phyloP scores from a whole-genome alignment of 2,329 filamentous ascomycete species.

The Grosmannia serpens region DNA sequence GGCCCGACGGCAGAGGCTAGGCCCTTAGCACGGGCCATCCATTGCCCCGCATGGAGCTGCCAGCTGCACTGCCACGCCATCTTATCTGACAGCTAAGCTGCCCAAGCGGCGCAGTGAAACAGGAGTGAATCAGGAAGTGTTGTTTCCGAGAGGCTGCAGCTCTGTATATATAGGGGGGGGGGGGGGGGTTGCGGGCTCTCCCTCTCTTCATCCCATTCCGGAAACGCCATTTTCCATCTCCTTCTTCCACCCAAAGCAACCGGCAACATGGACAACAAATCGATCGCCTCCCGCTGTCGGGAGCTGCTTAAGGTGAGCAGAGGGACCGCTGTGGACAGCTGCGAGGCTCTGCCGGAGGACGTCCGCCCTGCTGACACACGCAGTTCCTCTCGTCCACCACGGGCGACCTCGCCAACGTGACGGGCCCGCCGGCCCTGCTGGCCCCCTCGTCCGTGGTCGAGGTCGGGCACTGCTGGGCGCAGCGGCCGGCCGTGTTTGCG shows the following conservation, averaged over 20 bases:
- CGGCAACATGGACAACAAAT: conserved; percentile 15
- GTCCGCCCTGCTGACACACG: not conserved
- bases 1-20: not conserved
- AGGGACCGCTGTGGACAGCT: too few relatives aligned
- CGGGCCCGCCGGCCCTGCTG: conserved; percentile 37
- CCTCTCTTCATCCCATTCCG: not conserved
- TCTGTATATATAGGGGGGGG: too few relatives aligned
- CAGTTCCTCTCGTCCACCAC: conserved; percentile 27
- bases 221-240: not conserved
- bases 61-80: not conserved
- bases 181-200: not conserved
- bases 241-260: not conserved
- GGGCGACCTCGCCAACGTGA: conserved; percentile 40
- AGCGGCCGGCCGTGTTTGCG: conserved; percentile 34
- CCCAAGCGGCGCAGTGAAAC: conserved; percentile 5
- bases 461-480: conserved; percentile 37
- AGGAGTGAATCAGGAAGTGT: conserved; percentile 5
- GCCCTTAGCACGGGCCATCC: not conserved
- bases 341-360: not conserved
- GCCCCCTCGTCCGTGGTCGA: conserved; percentile 38
- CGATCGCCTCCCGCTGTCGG: conserved; percentile 18
- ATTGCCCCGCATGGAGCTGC: not conserved
- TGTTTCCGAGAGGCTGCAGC: not conserved
- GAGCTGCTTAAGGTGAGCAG: conserved; percentile 20
- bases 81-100: not conserved